Base-by-base conservation (phyloP, 2,329 filamentous ascomycete species). In the Neoascochyta sp. region DNA sequence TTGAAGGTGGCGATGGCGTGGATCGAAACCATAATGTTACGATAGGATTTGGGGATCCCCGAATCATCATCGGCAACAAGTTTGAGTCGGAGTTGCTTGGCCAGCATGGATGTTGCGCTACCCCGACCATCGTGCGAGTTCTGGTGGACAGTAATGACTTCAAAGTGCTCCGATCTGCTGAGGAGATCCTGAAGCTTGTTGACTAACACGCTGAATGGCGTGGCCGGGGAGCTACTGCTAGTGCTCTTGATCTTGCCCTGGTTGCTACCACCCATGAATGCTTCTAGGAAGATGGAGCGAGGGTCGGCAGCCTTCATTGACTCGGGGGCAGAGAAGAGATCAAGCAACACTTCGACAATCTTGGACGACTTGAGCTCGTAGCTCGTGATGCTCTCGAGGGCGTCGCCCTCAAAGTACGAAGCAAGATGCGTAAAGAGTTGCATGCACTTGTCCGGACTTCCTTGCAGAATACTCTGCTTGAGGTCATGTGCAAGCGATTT, bases 1-100 rank as follows among this genome's bases (percentile, higher is more conserved):
- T 95, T 96, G 70, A 98, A 96, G 0, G 89, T 96, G 3, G 92
- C 90, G 53, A 98, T 96, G 10, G 92, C 92, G 60, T 98, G 92
- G 34, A 98, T 98, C 0, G 88, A 94, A 1, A 98, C 92, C 83
- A 95, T 95, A 42, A 98, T 93, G 47, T 90, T 95, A 13, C 86
- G 78, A 57, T 94, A 96, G 0, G 83, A 74, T 19, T 81, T 76
- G 11, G 92, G 92, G 37, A 98, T 92, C 27, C 92, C 86, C 1
- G 88, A 90, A 25, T 89, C 83, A 1, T 93, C 89, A 46, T 94
- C 89, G 2, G 92, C 90, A 20, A 89, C 77, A 18, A 98, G 73
- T 49, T 87, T 89, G 24, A 98, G 75, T 18, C 90, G 80, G 18
- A 98, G 82, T 55, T 98, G 92, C 62, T 96, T 96, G 4, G 88